Conservation (phyloP, 2,329 filamentous ascomycete genomes). For the Aplosporella prunicola region DNA sequence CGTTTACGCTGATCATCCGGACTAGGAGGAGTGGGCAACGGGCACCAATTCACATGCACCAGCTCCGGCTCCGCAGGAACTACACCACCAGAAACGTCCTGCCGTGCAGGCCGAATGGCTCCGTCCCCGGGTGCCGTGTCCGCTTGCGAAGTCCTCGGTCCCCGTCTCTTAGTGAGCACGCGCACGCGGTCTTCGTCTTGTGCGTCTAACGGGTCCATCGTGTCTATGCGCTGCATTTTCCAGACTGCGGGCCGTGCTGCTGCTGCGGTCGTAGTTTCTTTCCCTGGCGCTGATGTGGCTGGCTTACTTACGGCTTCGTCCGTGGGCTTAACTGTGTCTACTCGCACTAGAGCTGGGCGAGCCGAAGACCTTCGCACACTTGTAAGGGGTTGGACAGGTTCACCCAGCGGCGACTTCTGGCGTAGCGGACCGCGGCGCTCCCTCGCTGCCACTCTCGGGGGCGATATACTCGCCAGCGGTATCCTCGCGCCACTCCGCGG, state of each 20-base stretch:
- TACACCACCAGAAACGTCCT: background rate
- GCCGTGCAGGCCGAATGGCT: background rate
- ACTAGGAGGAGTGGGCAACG: too few species aligned
- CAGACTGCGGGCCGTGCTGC: too few species aligned
- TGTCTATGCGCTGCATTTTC: too few species aligned
- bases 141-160: too few species aligned
- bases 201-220: too few species aligned
- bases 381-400: background rate
- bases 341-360: background rate
- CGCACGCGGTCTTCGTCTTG: too few species aligned
- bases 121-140: too few species aligned
- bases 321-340: background rate
- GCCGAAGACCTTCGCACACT: background rate
- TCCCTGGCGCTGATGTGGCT: too few species aligned
- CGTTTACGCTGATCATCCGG: background rate
- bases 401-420: background rate
- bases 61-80: background rate
- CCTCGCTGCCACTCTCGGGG: background rate
- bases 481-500: background rate
- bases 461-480: background rate
- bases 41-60: background rate
- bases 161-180: too few species aligned
- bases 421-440: background rate
- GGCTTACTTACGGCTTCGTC: too few species aligned
- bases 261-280: too few species aligned